These are phyloP conservation scores for Aspergillus cavernicola DNA, from an alignment of 495 filamentous ascomycete species.

Conservation along the genomic window DNA sequence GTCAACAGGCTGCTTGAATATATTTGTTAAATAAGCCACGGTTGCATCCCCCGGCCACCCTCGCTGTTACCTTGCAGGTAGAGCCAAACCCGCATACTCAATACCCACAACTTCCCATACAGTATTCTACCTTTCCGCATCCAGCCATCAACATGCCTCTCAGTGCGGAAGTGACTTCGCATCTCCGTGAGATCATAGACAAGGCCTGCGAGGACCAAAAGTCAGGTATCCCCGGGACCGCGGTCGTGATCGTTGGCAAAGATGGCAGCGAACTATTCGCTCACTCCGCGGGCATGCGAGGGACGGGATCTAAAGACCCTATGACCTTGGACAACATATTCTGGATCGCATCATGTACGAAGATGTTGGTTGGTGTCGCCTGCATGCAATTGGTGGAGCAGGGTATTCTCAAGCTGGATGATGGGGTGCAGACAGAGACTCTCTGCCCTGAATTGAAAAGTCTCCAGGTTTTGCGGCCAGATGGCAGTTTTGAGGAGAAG, in stretches of 20 bases:
- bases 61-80: too few relatives aligned
- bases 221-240: not conserved
- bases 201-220: not conserved
- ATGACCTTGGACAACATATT: not conserved
- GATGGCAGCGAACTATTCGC: not conserved
- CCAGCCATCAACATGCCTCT: not conserved
- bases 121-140: too few relatives aligned
- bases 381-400: constrained; percentile 62
- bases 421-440: constrained; percentile 42
- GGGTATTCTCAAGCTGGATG: constrained; percentile 50
- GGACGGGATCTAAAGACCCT: not conserved
- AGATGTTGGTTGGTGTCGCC: constrained; percentile 51
- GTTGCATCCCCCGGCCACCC: too few relatives aligned
- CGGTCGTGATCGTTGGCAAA: not conserved
- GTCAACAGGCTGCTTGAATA: too few relatives aligned
- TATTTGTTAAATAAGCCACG: not conserved
- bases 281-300: not conserved
- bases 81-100: too few relatives aligned
- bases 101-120: not conserved
- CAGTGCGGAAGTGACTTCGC: not conserved
- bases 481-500: constrained; percentile 49
- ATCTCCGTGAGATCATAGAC: not conserved
- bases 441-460: constrained; percentile 49
- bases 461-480: constrained; percentile 42
- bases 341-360: constrained; percentile 44